These are phyloP conservation scores for Excoecaria cochinchinensis DNA, from an alignment of 345 rosid species.

Conservation along the genomic window DNA sequence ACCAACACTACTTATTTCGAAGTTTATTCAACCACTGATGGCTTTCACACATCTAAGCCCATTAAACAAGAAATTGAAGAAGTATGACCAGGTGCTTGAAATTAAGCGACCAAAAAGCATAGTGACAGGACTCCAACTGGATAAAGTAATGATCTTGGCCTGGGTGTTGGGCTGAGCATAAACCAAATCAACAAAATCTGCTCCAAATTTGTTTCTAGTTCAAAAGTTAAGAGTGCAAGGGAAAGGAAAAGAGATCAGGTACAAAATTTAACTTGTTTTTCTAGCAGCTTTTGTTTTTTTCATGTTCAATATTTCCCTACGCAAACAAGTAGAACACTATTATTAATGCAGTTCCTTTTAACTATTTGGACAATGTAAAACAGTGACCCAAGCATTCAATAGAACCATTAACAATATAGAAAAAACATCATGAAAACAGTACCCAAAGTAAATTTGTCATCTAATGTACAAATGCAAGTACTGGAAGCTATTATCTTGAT, in stretches of 20 bases:
- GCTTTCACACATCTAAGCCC: not conserved
- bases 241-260: not conserved
- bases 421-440: too few relatives aligned
- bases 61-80: not conserved
- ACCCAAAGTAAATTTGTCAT: too few relatives aligned
- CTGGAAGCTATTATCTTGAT: too few relatives aligned
- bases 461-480: too few relatives aligned
- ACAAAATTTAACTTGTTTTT: too few relatives aligned
- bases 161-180: not conserved
- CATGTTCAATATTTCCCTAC: not conserved
- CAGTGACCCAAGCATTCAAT: too few relatives aligned
- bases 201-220: not conserved
- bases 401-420: too few relatives aligned
- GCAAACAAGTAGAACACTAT: too few relatives aligned
- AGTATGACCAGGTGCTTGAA: not conserved
- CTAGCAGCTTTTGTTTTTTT: not conserved
- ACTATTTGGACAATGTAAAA: too few relatives aligned
- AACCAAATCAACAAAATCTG: not conserved
- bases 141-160: not conserved
- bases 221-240: not conserved
- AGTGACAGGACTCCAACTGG: not conserved
- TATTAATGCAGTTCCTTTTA: too few relatives aligned
- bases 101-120: not conserved
- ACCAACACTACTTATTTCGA: not conserved
- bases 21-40: not conserved